Evolutionary conservation across 768 basidiomycete genomes (phyloP).

Genomic region (Suillus clintonianus): DNA sequence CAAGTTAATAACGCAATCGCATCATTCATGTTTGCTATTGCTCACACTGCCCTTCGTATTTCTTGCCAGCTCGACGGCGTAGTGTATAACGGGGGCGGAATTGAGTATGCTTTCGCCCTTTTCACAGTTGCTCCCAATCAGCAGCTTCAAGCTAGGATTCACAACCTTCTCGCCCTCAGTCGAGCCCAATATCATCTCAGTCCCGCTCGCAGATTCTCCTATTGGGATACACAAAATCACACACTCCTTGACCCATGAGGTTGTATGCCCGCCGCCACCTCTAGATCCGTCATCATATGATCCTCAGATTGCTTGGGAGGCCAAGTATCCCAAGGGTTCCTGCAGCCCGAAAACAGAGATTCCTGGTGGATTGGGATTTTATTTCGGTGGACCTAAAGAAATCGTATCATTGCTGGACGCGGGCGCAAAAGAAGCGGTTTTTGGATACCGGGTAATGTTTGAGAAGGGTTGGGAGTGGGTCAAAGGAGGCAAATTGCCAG

Average conservation of each 20-base stretch:
- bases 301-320: constrained; percentile 53
- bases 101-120: neutral
- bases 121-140: constrained; percentile 10
- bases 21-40: too few species aligned
- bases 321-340: constrained; percentile 59
- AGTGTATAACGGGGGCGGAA: too few species aligned
- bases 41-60: neutral
- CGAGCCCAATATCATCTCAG: constrained; percentile 18
- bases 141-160: constrained; percentile 35
- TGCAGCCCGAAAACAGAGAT: constrained; percentile 54
- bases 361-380: constrained; percentile 72
- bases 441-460: constrained; percentile 71
- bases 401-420: constrained; percentile 40
- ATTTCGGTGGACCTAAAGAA: constrained; percentile 53
- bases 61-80: neutral
- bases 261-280: constrained; percentile 27
- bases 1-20: too few species aligned
- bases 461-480: constrained; percentile 63
- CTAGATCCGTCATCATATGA: constrained; percentile 12
- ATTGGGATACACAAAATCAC: constrained; percentile 54
- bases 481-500: constrained; percentile 80
- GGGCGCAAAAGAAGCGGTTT: constrained; percentile 53
- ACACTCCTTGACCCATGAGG: constrained; percentile 33
- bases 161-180: constrained; percentile 30
- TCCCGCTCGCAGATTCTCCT: constrained; percentile 41